Evolutionary conservation across 2,329 filamentous ascomycete genomes (phyloP).

Genomic region (Trichoderma lentiforme): DNA sequence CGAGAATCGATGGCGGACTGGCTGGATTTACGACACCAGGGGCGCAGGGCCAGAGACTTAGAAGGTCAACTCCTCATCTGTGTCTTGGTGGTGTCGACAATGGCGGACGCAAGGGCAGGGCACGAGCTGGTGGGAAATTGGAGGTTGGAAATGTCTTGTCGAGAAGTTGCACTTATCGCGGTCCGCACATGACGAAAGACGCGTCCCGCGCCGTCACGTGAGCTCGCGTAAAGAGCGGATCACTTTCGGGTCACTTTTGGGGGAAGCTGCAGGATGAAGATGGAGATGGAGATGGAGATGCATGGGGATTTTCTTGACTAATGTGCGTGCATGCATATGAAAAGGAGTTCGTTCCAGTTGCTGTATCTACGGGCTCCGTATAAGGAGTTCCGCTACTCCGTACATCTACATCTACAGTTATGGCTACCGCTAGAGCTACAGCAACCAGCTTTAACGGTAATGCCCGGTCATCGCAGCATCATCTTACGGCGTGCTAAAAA

Average conservation of each 20-base stretch:
- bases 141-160: not conserved
- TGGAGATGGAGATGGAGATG: not conserved
- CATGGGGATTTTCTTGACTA: not conserved
- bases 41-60: not conserved
- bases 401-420: not conserved
- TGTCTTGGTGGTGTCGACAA: not conserved
- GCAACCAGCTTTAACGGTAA: not conserved
- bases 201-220: constrained; percentile 37
- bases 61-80: not conserved
- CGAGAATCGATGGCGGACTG: not conserved
- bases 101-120: not conserved
- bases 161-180: not conserved
- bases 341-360: not conserved
- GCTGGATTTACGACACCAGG: not conserved
- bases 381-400: not conserved
- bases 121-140: not conserved
- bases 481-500: not conserved
- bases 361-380: not conserved
- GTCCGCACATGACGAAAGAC: constrained; percentile 21
- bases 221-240: constrained; percentile 32
- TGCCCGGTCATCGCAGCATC: not conserved
- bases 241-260: not conserved
- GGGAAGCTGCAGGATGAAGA: not conserved
- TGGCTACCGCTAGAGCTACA: not conserved
- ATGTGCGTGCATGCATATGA: not conserved